A percentile compares a stretch with the other conserved stretches of the same genome.
These are phyloP conservation scores for Suhomyces sp. DNA, from an alignment of 805 yeast species.

Conservation along the genomic window DNA sequence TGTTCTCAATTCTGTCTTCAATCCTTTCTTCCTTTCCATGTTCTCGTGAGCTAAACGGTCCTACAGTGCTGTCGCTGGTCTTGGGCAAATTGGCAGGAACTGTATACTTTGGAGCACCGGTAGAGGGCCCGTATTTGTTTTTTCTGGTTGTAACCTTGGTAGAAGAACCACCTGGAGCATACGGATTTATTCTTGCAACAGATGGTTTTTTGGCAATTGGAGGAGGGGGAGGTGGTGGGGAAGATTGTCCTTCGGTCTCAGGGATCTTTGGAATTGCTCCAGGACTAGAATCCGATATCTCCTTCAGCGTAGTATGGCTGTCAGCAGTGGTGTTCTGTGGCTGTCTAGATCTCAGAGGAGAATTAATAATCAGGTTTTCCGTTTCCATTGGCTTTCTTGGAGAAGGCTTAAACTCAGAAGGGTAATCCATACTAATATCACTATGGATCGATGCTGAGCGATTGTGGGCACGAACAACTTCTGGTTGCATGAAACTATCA, in stretches of 20 bases:
- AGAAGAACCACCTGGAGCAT: conserved; percentile 28
- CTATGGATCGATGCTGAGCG: conserved; percentile 32
- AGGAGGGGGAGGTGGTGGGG: conserved; percentile 10
- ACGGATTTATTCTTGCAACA: conserved; percentile 25
- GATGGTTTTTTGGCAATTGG: conserved; percentile 9
- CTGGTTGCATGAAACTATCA: conserved; percentile 17
- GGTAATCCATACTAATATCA: conserved; percentile 31
- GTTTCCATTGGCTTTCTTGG: conserved; percentile 3
- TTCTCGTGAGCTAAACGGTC: not conserved
- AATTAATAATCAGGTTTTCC: not conserved
- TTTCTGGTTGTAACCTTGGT: conserved; percentile 13
- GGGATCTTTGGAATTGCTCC: not conserved
- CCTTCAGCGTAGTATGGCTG: not conserved
- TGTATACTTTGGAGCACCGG: conserved; percentile 9
- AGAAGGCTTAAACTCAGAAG: conserved; percentile 22
- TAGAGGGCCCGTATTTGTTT: conserved; percentile 28
- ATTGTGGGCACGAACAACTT: conserved; percentile 12
- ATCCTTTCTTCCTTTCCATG: not conserved
- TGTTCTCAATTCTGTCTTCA: not conserved
- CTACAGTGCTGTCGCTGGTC: not conserved
- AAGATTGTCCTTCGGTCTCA: not conserved
- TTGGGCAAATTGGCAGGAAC: conserved; percentile 8
- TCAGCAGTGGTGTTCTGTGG: not conserved
- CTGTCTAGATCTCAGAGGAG: not conserved
- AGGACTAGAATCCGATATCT: not conserved